These are phyloP conservation scores for Penicillium digitatum DNA, from an alignment of 2,329 filamentous ascomycete genomes.

Conservation along the genomic window DNA sequence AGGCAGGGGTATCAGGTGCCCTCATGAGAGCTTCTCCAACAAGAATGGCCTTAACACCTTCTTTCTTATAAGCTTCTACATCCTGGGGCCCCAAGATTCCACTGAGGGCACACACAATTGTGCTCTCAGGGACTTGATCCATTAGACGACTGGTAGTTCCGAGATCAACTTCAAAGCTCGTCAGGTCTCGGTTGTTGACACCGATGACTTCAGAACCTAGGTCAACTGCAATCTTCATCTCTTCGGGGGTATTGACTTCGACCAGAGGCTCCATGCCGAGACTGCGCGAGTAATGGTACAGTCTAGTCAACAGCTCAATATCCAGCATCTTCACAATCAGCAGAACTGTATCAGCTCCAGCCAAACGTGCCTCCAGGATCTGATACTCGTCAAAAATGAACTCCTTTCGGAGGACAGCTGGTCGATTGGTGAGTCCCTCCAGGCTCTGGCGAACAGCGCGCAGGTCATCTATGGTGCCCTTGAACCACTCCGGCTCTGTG, in stretches of 20 bases:
- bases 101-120: slow-evolving; percentile 87
- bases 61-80: slow-evolving; percentile 79
- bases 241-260: slow-evolving; percentile 89
- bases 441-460: slow-evolving; percentile 81
- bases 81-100: slow-evolving; percentile 88
- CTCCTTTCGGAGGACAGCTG: slow-evolving; percentile 88
- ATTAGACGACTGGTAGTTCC: slow-evolving; percentile 85
- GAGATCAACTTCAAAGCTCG: slow-evolving; percentile 94
- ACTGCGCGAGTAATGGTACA: slow-evolving; percentile 85
- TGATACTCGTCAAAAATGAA: slow-evolving; percentile 99
- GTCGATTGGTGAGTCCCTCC: slow-evolving; percentile 86
- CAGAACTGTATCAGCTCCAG: slow-evolving; percentile 89
- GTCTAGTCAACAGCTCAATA: slow-evolving; percentile 62
- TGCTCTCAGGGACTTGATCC: slow-evolving; percentile 77
- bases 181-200: slow-evolving; percentile 95
- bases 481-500: slow-evolving; percentile 98
- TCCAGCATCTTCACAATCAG: slow-evolving; percentile 99
- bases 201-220: slow-evolving; percentile 89
- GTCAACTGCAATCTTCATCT: slow-evolving; percentile 83
- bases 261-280: slow-evolving; percentile 97
- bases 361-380: slow-evolving; percentile 87
- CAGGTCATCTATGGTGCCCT: slow-evolving; percentile 92
- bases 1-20: slow-evolving; percentile 72
- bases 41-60: slow-evolving; percentile 86
- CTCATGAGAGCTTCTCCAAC: slow-evolving; percentile 97